These are phyloP conservation scores for Moniliophthora roreri DNA, from an alignment of 1,284 basidiomycete species.

Conservation along the genomic window DNA sequence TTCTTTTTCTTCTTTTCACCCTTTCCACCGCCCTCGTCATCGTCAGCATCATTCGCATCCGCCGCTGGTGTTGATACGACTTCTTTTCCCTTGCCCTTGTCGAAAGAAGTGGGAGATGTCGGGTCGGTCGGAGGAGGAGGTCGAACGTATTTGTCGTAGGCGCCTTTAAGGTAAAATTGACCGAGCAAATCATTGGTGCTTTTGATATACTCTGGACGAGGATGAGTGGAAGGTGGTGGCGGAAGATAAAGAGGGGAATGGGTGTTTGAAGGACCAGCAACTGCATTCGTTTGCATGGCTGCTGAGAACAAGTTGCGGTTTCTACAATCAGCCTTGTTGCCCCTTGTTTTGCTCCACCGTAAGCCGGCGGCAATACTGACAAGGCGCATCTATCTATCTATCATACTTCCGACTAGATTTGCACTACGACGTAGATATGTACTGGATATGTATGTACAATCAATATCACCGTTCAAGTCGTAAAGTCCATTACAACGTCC, in stretches of 20 bases:
- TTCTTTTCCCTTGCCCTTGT: slow-evolving; percentile 70
- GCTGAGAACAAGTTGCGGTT: slow-evolving; percentile 5
- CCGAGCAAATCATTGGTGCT: slow-evolving; percentile 76
- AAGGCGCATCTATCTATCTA: background rate
- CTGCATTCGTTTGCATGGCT: slow-evolving; percentile 28
- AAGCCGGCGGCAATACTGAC: background rate
- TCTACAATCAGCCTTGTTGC: slow-evolving; percentile 7
- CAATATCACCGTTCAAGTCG: too few relatives aligned
- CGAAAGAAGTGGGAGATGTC: slow-evolving; percentile 25
- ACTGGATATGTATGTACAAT: too few relatives aligned
- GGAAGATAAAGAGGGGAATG: slow-evolving; percentile 18
- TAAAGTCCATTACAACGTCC: too few relatives aligned
- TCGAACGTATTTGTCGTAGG: slow-evolving; percentile 77
- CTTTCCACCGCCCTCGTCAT: slow-evolving; percentile 56
- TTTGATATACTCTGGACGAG: slow-evolving; percentile 39
- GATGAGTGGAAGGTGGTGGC: slow-evolving; percentile 21
- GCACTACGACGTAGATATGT: too few relatives aligned
- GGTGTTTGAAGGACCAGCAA: slow-evolving; percentile 41
- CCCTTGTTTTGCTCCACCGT: background rate
- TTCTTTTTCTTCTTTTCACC: slow-evolving; percentile 80
- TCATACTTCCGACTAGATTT: background rate
- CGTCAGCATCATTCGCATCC: slow-evolving; percentile 46
- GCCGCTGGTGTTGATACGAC: slow-evolving; percentile 45
- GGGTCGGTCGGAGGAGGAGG: slow-evolving; percentile 32
- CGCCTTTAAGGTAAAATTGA: slow-evolving; percentile 63